These are phyloP conservation scores for Pisolithus microcarpus DNA, from an alignment of 768 basidiomycete genomes.

Conservation along the genomic window DNA sequence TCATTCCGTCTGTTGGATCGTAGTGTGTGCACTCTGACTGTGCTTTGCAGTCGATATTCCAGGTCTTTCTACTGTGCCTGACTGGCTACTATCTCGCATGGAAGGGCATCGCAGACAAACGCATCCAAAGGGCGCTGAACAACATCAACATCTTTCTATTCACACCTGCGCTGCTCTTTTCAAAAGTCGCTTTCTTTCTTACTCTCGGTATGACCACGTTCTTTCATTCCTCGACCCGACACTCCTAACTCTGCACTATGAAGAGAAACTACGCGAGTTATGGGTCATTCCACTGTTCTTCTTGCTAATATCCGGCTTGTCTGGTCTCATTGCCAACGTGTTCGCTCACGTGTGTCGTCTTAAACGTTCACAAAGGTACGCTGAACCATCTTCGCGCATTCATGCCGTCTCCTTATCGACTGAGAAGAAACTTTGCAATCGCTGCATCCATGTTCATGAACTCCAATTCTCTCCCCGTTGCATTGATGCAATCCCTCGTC, in stretches of 20 bases:
- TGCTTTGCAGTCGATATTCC: slow-evolving; percentile 63
- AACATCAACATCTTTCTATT: slow-evolving; percentile 84
- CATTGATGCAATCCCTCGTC: slow-evolving; percentile 86
- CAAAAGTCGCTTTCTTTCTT: slow-evolving; percentile 90
- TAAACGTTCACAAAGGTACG: slow-evolving; percentile 68
- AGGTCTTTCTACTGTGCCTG: slow-evolving; percentile 81
- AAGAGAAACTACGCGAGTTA: slow-evolving; percentile 71
- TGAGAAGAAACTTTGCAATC: slow-evolving; percentile 62
- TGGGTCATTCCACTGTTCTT: slow-evolving; percentile 89
- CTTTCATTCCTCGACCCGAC: not conserved
- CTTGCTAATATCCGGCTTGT: slow-evolving; percentile 62
- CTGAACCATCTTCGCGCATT: not conserved
- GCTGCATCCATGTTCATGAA: slow-evolving; percentile 90
- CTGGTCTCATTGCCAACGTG: slow-evolving; percentile 58
- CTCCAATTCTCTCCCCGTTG: slow-evolving; percentile 91
- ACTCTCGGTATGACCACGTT: slow-evolving; percentile 50
- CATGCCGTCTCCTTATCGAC: not conserved
- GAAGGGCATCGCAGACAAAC: slow-evolving; percentile 79
- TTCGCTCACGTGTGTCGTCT: slow-evolving; percentile 61
- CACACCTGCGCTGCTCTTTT: slow-evolving; percentile 82
- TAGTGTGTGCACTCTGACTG: not conserved
- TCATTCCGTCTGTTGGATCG: not conserved
- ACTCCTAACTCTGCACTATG: not conserved
- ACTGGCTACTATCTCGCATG: slow-evolving; percentile 78
- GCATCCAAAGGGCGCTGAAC: slow-evolving; percentile 81